These are phyloP conservation scores for Naganishia sp. DNA, from an alignment of 1,284 basidiomycete species.

Conservation along the genomic window DNA sequence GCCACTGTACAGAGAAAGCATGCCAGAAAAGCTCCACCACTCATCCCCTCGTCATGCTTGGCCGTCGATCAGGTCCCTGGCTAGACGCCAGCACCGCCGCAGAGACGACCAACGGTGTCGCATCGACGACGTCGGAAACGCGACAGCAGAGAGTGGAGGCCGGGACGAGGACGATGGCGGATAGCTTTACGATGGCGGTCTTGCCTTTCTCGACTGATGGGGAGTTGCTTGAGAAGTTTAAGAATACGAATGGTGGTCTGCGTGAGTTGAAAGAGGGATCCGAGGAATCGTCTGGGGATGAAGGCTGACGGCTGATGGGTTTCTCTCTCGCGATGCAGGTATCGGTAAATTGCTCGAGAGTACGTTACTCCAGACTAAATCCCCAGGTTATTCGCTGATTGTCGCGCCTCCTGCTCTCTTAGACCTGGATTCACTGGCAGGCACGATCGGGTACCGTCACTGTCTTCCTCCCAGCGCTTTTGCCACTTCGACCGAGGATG, in stretches of 20 bases:
- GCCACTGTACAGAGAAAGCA: not conserved
- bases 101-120: constrained; percentile 4
- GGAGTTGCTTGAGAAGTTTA: constrained; percentile 48
- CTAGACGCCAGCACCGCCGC: constrained; percentile 37
- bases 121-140: constrained; percentile 27
- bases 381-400: constrained; percentile 51
- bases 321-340: constrained; percentile 35
- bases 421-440: constrained; percentile 75
- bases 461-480: constrained; percentile 57
- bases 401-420: not conserved
- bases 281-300: not conserved
- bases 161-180: constrained; percentile 49
- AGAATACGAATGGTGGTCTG: constrained; percentile 52
- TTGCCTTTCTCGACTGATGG: constrained; percentile 48
- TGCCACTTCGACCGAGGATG: constrained; percentile 29
- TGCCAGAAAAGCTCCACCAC: constrained; percentile 37
- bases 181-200: constrained; percentile 51
- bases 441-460: constrained; percentile 78
- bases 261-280: constrained; percentile 38
- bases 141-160: constrained; percentile 38
- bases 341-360: constrained; percentile 55
- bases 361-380: constrained; percentile 56
- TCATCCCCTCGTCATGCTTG: constrained; percentile 50
- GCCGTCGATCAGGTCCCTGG: constrained; percentile 47
- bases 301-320: not conserved